These are phyloP conservation scores for Eucalyptus pauciflora DNA, from an alignment of 345 rosid species.

Conservation along the genomic window DNA sequence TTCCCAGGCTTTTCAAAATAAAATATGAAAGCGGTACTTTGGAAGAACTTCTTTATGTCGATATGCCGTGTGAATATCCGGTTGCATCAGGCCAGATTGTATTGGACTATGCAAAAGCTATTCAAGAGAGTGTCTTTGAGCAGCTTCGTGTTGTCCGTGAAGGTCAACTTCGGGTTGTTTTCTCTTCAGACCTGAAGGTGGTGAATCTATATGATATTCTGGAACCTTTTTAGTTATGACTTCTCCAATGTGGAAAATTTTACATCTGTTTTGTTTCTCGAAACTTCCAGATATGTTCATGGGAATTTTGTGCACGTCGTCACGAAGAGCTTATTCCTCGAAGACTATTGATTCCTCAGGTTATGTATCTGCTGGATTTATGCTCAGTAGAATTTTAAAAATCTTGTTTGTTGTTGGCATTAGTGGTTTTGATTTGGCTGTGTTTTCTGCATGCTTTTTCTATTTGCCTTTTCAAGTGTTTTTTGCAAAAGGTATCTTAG, in stretches of 20 bases:
- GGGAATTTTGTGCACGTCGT: slow-evolving; percentile 99
- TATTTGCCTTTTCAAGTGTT: background rate
- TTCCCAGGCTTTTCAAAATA: slow-evolving; percentile 96
- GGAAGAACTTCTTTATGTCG: slow-evolving; percentile 91
- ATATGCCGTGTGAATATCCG: slow-evolving; percentile 94
- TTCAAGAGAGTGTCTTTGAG: slow-evolving; percentile 98
- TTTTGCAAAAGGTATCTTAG: background rate
- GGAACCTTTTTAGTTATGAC: background rate
- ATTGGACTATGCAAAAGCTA: slow-evolving; percentile 95
- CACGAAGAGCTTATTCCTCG: slow-evolving; percentile 97
- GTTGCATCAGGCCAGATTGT: slow-evolving; percentile 91
- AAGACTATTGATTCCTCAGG: slow-evolving; percentile 91
- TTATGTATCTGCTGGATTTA: background rate
- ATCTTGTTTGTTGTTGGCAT: background rate
- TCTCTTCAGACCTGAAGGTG: slow-evolving; percentile 94
- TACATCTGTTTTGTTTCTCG: background rate
- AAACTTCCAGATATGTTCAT: slow-evolving; percentile 64
- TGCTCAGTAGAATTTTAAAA: background rate
- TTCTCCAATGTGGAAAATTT: background rate
- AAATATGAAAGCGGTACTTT: slow-evolving; percentile 97
- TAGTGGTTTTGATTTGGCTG: background rate
- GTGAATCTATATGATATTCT: background rate
- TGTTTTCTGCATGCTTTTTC: background rate
- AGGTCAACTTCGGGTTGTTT: slow-evolving; percentile 90
- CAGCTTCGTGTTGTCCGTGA: slow-evolving; percentile 99